Evolutionary conservation across 2,329 filamentous ascomycete genomes (phyloP), one percentile per base, ranked within the genome.

Genomic region (Sclerotinia nivalis): DNA sequence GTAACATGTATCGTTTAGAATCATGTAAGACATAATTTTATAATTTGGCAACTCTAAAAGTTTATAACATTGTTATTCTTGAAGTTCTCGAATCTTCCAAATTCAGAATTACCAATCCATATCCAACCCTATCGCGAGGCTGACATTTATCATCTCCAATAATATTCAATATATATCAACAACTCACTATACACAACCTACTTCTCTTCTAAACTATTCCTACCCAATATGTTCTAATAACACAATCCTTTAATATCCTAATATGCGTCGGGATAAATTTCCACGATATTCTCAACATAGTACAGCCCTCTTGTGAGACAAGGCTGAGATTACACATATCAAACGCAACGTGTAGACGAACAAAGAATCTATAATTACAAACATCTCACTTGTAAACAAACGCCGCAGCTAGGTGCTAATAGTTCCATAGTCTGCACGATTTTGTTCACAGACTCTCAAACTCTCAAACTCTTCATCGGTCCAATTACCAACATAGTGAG

Each of bases 91-190:
- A 62, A 62, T 12, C 45, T 62, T 62, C 60, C 28, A 62, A 50
- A 50, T 49, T 50, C n/a, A 22, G 43, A 62, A 62, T 62, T 62
- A 62, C 60, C 60, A 62, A 62, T 62, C 60, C 55, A 37, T 43
- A 18, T 43, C 40, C 40, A 15, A 43, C 22, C 20, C 28, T n/a
- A 22, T 62, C 12, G 45, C 60, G 4, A 62, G 60, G 60, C 60
- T 62, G 60, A 50, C 45, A 62, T 25, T 50, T 12, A 62, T n/a
- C 22, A 50, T 37, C 28, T 50, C 45, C 45, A 49, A 50, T 50
- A 50, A 50, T 37, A 25, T 34, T n/a, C 60, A 37, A 49, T 43
- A n/a, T 13, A 43, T 18, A 15, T 37, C 13, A 59, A 59, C 56
- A 59, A 59, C 34, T 59, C 28, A 61, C 28, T 31, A 13, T 13